Evolutionary conservation across 148 eudicot species (phyloP).

Genomic region (Silene uniflora): DNA sequence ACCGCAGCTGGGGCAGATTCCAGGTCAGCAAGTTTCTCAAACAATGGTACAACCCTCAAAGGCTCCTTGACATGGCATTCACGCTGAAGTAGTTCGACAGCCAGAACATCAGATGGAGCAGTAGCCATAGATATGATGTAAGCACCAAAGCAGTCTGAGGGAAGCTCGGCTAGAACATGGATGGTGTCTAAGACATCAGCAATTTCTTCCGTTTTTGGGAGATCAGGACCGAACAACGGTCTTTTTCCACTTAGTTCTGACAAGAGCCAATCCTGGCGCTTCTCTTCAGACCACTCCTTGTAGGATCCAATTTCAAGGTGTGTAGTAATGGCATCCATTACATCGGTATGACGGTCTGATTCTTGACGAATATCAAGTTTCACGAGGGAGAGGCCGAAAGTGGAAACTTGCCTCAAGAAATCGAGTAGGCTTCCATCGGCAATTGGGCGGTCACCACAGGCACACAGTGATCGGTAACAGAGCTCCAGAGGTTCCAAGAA

Average conservation of each 20-base stretch:
- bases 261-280: slow-evolving; percentile 92
- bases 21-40: slow-evolving; percentile 86
- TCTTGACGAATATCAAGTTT: slow-evolving; percentile 94
- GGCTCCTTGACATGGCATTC: slow-evolving; percentile 89
- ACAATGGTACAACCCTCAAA: slow-evolving; percentile 85
- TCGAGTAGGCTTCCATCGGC: slow-evolving; percentile 99
- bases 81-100: slow-evolving; percentile 92
- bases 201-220: slow-evolving; percentile 88
- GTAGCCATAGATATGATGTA: slow-evolving; percentile 98
- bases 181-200: slow-evolving; percentile 87
- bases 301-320: slow-evolving; percentile 92
- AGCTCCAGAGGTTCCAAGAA: slow-evolving; percentile 96
- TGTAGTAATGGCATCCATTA: slow-evolving; percentile 81
- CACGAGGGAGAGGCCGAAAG: slow-evolving; percentile 92
- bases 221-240: slow-evolving; percentile 90
- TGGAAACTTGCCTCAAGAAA: slow-evolving; percentile 90
- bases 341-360: slow-evolving; percentile 93
- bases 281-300: slow-evolving; percentile 90
- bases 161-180: slow-evolving; percentile 85
- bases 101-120: slow-evolving; percentile 89
- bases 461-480: slow-evolving; percentile 83
- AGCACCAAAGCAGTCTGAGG: slow-evolving; percentile 91
- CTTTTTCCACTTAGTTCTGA: slow-evolving; percentile 90
- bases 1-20: slow-evolving; percentile 96
- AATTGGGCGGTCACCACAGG: slow-evolving; percentile 85